Conservation (phyloP, 495 filamentous ascomycete species). For the Penicillium egyptiacum region DNA sequence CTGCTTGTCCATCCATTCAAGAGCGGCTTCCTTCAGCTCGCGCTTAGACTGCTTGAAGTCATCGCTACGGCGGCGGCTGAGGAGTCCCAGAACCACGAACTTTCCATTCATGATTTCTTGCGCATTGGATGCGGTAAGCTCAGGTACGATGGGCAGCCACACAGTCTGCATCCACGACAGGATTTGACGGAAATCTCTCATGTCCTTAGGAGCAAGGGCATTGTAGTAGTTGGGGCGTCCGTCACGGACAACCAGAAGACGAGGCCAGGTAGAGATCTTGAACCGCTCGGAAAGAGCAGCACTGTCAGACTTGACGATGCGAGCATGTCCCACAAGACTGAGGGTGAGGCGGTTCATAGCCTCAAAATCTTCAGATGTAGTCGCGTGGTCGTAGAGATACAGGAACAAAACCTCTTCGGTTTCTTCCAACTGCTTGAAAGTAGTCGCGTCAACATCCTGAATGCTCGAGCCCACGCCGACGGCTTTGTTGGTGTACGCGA, state of each 20-base stretch:
- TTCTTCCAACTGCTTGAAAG: constrained; percentile 83
- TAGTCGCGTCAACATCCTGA: constrained; percentile 70
- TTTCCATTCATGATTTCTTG: constrained; percentile 92
- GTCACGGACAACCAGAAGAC: constrained; percentile 84
- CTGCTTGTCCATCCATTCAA: constrained; percentile 98
- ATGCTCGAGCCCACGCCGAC: constrained; percentile 74
- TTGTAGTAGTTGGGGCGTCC: constrained; percentile 86
- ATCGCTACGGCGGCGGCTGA: constrained; percentile 75
- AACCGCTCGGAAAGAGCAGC: constrained; percentile 70
- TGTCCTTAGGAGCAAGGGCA: constrained; percentile 78
- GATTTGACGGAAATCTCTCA: constrained; percentile 80
- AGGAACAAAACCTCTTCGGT: constrained; percentile 93
- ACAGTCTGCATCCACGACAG: constrained; percentile 92
- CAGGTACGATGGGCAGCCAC: constrained; percentile 97
- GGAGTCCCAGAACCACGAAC: constrained; percentile 85
- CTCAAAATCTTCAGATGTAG: constrained; percentile 84
- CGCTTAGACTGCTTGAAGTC: constrained; percentile 76
- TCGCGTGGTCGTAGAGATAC: constrained; percentile 96
- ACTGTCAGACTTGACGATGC: constrained; percentile 84
- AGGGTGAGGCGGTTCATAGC: constrained; percentile 84
- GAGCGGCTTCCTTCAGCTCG: constrained; percentile 92
- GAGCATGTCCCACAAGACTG: constrained; percentile 85
- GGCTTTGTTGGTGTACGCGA: constrained; percentile 83
- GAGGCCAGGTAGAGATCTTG: constrained; percentile 94
- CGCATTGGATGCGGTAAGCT: constrained; percentile 87